These are phyloP conservation scores for Lablab purpureus DNA, from an alignment of 306 rosid species.

Conservation along the genomic window DNA sequence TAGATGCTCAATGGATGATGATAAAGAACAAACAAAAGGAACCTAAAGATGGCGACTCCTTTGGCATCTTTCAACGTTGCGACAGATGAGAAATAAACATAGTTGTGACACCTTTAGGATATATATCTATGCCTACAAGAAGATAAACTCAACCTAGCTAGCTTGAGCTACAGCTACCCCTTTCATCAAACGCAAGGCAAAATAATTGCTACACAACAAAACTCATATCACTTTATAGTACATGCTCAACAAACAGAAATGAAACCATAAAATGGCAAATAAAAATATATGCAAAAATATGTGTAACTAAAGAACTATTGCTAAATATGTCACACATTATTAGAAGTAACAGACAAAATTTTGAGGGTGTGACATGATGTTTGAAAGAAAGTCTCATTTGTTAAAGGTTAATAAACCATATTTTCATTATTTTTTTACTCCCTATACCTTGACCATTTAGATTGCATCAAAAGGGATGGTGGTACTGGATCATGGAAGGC, in stretches of 20 bases:
- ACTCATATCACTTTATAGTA: neutral
- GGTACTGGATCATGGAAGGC: neutral
- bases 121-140: neutral
- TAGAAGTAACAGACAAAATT: neutral
- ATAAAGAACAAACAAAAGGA: conserved; percentile 52
- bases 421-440: neutral
- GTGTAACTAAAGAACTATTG: neutral
- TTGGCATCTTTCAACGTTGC: conserved; percentile 47
- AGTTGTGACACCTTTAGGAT: conserved; percentile 30
- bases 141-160: conserved; percentile 8
- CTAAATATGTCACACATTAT: neutral
- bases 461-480: neutral
- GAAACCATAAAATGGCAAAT: neutral
- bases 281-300: neutral
- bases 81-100: conserved; percentile 30
- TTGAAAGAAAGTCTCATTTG: neutral
- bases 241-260: neutral
- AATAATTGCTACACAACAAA: conserved; percentile 40
- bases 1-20: conserved; percentile 49
- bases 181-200: conserved; percentile 2
- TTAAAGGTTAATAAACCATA: neutral
- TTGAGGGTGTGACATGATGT: neutral
- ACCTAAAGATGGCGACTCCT: conserved; percentile 47
- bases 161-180: neutral
- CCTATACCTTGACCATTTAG: neutral